These are phyloP conservation scores for Chamaenerion angustifolium DNA, from an alignment of 345 rosid genomes.

Conservation along the genomic window DNA sequence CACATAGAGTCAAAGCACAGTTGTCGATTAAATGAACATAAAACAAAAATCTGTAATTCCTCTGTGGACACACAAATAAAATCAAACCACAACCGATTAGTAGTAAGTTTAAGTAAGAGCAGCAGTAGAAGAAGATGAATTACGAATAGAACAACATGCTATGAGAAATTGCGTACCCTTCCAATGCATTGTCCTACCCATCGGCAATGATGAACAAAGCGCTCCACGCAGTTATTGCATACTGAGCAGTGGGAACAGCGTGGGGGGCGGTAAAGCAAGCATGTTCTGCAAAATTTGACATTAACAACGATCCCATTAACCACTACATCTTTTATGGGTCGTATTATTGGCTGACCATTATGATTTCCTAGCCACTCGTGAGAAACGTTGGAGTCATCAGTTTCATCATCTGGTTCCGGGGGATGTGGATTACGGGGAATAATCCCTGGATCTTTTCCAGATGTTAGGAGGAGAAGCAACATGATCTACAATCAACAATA, in stretches of 20 bases:
- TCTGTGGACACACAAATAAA: constrained; percentile 23
- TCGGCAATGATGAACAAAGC: constrained; percentile 90
- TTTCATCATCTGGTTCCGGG: constrained; percentile 47
- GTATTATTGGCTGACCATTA: constrained; percentile 25
- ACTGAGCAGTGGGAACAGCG: constrained; percentile 91
- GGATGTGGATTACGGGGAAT: constrained; percentile 70
- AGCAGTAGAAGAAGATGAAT: no score
- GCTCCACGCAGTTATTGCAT: constrained; percentile 85
- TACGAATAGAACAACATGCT: no score
- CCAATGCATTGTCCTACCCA: constrained; percentile 98
- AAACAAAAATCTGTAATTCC: constrained; percentile 91
- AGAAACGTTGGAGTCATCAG: constrained; percentile 35
- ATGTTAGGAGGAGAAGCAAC: constrained; percentile 60
- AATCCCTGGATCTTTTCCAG: constrained; percentile 87
- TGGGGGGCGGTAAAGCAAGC: constrained; percentile 82
- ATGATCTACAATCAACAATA: constrained; percentile 35
- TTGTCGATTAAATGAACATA: constrained; percentile 87
- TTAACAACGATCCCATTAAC: constrained; percentile 49
- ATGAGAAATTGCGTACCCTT: constrained; percentile 59
- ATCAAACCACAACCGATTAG: neutral
- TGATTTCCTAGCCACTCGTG: constrained; percentile 32
- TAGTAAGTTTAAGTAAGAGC: neutral
- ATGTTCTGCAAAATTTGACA: constrained; percentile 78
- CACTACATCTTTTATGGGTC: constrained; percentile 52
- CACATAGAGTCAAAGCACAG: constrained; percentile 69